Base-by-base conservation (phyloP, 73 alveolate species). In the Paramecium sonneborni region DNA sequence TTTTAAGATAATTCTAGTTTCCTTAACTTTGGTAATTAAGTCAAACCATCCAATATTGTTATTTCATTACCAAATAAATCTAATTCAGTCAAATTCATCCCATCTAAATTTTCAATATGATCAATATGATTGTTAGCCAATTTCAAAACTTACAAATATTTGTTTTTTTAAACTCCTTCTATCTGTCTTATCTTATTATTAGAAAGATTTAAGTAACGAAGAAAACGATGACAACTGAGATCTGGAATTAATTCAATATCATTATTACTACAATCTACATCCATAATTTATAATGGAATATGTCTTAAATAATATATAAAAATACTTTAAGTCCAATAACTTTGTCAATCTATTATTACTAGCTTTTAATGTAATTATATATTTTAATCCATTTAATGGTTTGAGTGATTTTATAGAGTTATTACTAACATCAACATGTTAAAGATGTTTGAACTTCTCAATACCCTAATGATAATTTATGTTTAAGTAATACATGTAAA, bases 301-400 rank as follows among this genome's bases (percentile, higher is more conserved):
- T 52, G 82, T 28, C 94, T 57, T 20, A 11, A 2, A n/a, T 38
- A n/a, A 2, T 10, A 24, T 0, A 52, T 6, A 3, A 24, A 32
- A 79, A 67, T 38, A 93, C 94, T 93, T 97, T 84, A 98, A 97
- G 92, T 98, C 99, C 86, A 96, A 92, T 85, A 96, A 93, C 76
- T 93, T 93, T 37, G 96, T 86, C 43, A 98, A 72, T 69, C 95
- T 93, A 88, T 98, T 98, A 87, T 96, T 92, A 37, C 98, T 85
- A 32, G 99, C 99, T 38, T 97, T 93, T 35, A 98, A 86, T 62
- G 95, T 95, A 20, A 96, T 95, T 85, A 98, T 70, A 89, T 98
- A 98, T 92, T 97, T 95, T 57, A 98, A 69, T 34, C 93, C 93
- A 15, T 97, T 90, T n/a, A 97, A 93, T 44, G 96, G 95, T 56